A percentile compares a stretch with the other conserved stretches of the same genome.
Evolutionary conservation across 495 filamentous ascomycete species (phyloP).

Genomic region (Penicillium cosmopolitanum): DNA sequence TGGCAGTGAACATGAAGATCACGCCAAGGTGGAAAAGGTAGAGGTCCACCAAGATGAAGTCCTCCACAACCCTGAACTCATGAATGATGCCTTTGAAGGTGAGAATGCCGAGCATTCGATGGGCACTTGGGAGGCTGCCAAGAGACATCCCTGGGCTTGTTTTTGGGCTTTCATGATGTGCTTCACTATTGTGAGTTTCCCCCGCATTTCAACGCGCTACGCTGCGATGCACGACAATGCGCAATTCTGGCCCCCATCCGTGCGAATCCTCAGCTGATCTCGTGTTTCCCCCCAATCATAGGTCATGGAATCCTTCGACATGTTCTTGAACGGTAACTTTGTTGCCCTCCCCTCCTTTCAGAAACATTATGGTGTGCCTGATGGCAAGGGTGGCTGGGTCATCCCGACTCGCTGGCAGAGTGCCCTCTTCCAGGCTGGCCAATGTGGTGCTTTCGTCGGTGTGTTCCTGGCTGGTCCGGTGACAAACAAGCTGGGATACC

Average conservation of each 20-base stretch:
- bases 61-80: constrained; percentile 31
- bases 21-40: constrained; percentile 15
- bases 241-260: no score
- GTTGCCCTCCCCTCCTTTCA: constrained; percentile 34
- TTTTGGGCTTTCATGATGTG: constrained; percentile 50
- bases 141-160: constrained; percentile 52
- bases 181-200: constrained; percentile 44
- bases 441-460: constrained; percentile 66
- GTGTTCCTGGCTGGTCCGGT: constrained; percentile 68
- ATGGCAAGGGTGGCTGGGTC: constrained; percentile 7
- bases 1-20: neutral
- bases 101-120: constrained; percentile 37
- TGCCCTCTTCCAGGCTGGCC: constrained; percentile 40
- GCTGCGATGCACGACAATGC: no score
- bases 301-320: constrained; percentile 50
- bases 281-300: constrained; percentile 16
- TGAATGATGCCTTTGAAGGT: constrained; percentile 40
- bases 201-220: neutral
- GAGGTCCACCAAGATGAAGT: constrained; percentile 33
- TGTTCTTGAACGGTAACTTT: constrained; percentile 45
- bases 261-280: neutral
- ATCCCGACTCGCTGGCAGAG: constrained; percentile 43
- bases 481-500: constrained; percentile 67
- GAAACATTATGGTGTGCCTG: constrained; percentile 29
- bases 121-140: constrained; percentile 36